Percentiles rank a stretch among this genome's conserved stretches.
phyloP scores from a whole-genome alignment of 2,329 filamentous ascomycete species.

The Plectosphaerella cucumerina region DNA sequence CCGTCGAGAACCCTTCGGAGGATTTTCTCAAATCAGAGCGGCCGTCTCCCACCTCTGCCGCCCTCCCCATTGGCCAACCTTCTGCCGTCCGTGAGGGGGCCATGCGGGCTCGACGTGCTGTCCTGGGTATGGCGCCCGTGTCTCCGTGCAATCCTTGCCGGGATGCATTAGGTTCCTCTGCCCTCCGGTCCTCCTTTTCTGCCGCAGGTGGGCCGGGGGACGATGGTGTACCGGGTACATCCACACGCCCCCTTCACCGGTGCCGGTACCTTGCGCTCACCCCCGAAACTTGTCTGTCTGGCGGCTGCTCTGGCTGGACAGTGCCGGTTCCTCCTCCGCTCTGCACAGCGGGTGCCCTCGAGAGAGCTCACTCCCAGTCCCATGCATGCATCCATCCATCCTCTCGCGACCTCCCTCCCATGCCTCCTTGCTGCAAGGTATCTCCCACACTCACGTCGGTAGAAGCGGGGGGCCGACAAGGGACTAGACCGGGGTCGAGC shows the following conservation, averaged over 20 bases:
- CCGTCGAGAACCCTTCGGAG: constrained; percentile 35
- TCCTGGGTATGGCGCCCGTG: constrained; percentile 13
- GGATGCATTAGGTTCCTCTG: constrained; percentile 4
- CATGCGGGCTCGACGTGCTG: background rate
- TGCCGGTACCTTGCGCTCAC: constrained; percentile 3
- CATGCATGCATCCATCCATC: background rate
- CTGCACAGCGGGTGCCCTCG: background rate
- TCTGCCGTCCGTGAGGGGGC: background rate
- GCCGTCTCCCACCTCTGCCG: constrained; percentile 19
- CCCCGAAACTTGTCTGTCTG: too few species aligned
- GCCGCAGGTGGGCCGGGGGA: background rate
- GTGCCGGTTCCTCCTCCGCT: background rate
- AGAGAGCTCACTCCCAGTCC: background rate
- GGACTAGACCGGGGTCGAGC: constrained; percentile 3
- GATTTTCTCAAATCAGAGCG: constrained; percentile 40
- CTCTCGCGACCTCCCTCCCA: background rate
- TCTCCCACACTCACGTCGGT: constrained; percentile 10
- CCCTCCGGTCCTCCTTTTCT: constrained; percentile 25
- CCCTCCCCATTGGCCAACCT: constrained; percentile 25
- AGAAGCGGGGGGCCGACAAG: constrained; percentile 11
- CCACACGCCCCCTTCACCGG: background rate
- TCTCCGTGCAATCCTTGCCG: constrained; percentile 19
- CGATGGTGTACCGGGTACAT: background rate
- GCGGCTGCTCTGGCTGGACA: too few species aligned
- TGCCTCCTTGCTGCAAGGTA: constrained; percentile 6